These are phyloP conservation scores for Casuarina equisetifolia DNA, from an alignment of 306 rosid genomes.

Conservation along the genomic window DNA sequence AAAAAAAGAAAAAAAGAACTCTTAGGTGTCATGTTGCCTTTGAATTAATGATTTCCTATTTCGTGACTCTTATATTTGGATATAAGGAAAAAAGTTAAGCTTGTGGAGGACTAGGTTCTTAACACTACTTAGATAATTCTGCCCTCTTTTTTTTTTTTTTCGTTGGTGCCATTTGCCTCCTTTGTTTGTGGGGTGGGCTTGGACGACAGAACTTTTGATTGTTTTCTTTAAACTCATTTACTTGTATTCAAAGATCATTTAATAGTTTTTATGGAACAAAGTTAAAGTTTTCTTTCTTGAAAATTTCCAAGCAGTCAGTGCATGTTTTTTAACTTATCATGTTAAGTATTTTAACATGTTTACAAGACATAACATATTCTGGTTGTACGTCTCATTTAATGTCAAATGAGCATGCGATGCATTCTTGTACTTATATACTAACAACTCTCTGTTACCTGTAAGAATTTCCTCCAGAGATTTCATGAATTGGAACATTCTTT, in stretches of 20 bases:
- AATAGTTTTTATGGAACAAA: background rate
- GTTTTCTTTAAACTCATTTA: background rate
- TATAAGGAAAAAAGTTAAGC: background rate
- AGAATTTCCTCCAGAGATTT: background rate
- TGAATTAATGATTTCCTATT: background rate
- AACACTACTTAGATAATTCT: background rate
- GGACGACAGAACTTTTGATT: background rate
- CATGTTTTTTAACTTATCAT: background rate
- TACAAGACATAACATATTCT: background rate
- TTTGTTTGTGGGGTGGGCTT: background rate
- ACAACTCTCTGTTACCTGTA: background rate
- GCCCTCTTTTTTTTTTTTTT: background rate
- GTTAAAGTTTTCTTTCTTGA: background rate
- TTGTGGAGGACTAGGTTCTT: background rate
- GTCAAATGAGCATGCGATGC: background rate
- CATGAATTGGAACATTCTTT: constrained; percentile 11
- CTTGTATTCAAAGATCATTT: background rate
- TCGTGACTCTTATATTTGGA: background rate
- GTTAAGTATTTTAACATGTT: background rate
- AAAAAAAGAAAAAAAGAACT: background rate
- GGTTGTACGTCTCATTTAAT: too few relatives aligned
- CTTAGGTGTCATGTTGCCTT: background rate
- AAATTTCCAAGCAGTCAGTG: background rate
- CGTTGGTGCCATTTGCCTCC: background rate
- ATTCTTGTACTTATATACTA: background rate